phyloP scores from a whole-genome alignment of 441 rosid species.

The Corymbia citriodora region DNA sequence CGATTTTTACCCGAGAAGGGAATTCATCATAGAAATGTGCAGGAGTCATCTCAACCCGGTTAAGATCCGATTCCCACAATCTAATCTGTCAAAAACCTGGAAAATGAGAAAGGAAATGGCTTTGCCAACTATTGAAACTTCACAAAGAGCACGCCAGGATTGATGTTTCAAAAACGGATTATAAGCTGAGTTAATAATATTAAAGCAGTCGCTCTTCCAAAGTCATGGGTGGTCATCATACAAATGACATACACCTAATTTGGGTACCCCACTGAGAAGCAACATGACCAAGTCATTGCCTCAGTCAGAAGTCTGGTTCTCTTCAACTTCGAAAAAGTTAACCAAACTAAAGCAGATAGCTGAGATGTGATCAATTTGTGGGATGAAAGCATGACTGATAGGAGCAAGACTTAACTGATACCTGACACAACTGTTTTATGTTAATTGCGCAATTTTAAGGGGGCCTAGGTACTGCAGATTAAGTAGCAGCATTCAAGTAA shows the following conservation, averaged over 20 bases:
- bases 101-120: neutral
- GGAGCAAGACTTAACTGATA: neutral
- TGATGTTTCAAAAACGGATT: neutral
- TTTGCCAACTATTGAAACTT: neutral
- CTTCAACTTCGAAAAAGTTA: neutral
- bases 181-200: neutral
- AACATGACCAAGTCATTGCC: neutral
- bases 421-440: neutral
- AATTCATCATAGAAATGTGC: constrained; percentile 83
- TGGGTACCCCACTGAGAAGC: neutral
- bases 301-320: neutral
- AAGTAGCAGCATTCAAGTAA: neutral
- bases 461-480: neutral
- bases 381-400: neutral
- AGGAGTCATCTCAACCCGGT: constrained; percentile 82
- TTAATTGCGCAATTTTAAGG: neutral
- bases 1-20: constrained; percentile 61
- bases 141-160: neutral
- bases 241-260: neutral
- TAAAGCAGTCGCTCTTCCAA: neutral
- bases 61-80: constrained; percentile 92
- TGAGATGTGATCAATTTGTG: neutral
- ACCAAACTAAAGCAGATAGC: neutral
- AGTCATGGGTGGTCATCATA: neutral
- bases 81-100: constrained; percentile 49